A percentile compares a stretch with the other conserved stretches of the same genome.
Evolutionary conservation across 2,329 filamentous ascomycete species (phyloP).

Genomic region (Colletotrichum sansevieriae): DNA sequence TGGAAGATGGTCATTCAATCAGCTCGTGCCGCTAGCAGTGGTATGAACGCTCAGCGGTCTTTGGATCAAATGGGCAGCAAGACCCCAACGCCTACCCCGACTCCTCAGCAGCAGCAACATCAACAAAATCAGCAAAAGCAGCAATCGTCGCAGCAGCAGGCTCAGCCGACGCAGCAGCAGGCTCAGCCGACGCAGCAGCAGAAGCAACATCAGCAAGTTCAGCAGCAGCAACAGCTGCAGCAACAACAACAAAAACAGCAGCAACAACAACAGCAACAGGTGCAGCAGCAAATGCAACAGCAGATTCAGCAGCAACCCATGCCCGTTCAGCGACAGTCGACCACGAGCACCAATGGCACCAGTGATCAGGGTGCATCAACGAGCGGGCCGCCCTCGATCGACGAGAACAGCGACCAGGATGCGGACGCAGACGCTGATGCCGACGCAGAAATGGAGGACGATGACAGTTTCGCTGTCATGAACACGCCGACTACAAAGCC

Average conservation of each 20-base stretch:
- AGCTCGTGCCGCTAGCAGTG: conserved; percentile 56
- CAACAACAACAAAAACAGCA: conserved; percentile 36
- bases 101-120: conserved; percentile 43
- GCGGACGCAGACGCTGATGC: conserved; percentile 58
- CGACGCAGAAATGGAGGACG: conserved; percentile 67
- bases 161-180: conserved; percentile 49
- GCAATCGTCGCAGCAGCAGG: conserved; percentile 50
- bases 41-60: conserved; percentile 64
- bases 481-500: conserved; percentile 55
- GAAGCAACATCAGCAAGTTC: conserved; percentile 46
- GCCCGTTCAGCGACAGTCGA: conserved; percentile 46
- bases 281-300: conserved; percentile 44
- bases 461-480: conserved; percentile 67
- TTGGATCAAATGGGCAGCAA: conserved; percentile 53
- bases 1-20: conserved; percentile 74
- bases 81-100: conserved; percentile 43
- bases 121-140: conserved; percentile 44
- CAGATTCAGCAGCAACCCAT: conserved; percentile 43
- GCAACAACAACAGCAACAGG: conserved; percentile 42
- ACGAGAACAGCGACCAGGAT: conserved; percentile 62
- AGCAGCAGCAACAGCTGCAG: conserved; percentile 51
- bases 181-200: conserved; percentile 48
- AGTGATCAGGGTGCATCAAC: conserved; percentile 52
- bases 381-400: conserved; percentile 55
- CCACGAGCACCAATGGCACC: conserved; percentile 51